Evolutionary conservation across 768 basidiomycete genomes (phyloP).

Genomic region (Baorangia bicolor): DNA sequence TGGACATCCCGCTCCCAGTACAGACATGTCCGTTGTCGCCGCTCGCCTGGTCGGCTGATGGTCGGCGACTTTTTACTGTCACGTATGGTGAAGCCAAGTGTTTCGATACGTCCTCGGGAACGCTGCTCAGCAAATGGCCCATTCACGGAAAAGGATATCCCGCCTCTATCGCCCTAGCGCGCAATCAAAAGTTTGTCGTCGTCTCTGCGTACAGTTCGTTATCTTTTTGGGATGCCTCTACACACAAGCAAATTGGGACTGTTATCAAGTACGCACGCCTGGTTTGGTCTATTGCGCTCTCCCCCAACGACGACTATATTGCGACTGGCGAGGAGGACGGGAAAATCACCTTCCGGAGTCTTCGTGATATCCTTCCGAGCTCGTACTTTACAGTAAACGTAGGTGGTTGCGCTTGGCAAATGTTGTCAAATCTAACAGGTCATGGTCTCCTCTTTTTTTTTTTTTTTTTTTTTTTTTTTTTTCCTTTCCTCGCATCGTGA

Average conservation of each 20-base stretch:
- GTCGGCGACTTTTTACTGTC: neutral
- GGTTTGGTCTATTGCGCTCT: neutral
- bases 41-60: constrained; percentile 3
- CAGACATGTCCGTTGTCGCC: neutral
- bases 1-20: neutral
- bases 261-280: neutral
- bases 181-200: neutral
- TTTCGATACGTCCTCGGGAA: too few species aligned
- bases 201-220: rapidly evolving
- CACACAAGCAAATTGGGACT: neutral
- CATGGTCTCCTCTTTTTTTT: too few species aligned
- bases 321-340: constrained; percentile 1
- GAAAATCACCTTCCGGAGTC: neutral
- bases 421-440: neutral
- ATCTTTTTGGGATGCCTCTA: constrained; percentile 1
- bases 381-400: neutral
- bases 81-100: too few species aligned
- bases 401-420: neutral
- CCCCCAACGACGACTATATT: neutral
- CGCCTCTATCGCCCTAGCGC: neutral
- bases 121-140: neutral
- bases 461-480: too few species aligned
- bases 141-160: neutral
- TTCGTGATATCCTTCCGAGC: neutral
- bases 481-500: neutral